Percentiles rank a stretch among this genome's conserved stretches.
phyloP scores from a whole-genome alignment of 169 alveolate species.

The Cryptosporidium ryanae region DNA sequence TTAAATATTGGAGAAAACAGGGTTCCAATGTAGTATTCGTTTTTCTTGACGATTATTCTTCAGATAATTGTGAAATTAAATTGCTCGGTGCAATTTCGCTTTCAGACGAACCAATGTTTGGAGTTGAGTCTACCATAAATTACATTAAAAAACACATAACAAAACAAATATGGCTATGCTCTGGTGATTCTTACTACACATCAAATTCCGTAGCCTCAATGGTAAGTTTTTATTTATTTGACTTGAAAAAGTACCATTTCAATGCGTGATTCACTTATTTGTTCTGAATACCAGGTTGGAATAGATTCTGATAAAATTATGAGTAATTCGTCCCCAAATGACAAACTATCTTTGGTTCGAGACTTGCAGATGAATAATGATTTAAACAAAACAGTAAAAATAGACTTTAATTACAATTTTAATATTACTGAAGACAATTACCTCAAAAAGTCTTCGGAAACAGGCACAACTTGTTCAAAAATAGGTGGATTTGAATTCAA shows the following conservation, averaged over 20 bases:
- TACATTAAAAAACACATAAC: constrained; percentile 26
- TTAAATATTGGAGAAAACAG: constrained; percentile 49
- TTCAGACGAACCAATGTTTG: constrained; percentile 68
- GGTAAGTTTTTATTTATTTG: constrained; percentile 57
- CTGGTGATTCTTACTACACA: constrained; percentile 68
- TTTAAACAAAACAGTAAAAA: constrained; percentile 14
- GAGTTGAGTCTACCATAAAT: constrained; percentile 31
- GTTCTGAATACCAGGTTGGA: constrained; percentile 28
- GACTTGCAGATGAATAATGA: constrained; percentile 43
- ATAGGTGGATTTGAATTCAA: not conserved
- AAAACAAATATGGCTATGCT: constrained; percentile 54
- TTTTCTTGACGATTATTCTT: constrained; percentile 4
- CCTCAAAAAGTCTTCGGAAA: not conserved
- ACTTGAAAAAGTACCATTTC: not conserved
- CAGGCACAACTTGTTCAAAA: not conserved
- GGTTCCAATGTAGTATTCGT: constrained; percentile 51
- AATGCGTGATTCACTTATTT: not conserved
- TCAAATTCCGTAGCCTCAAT: constrained; percentile 53
- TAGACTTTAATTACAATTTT: constrained; percentile 5
- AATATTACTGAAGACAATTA: not conserved
- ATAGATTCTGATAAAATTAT: constrained; percentile 53
- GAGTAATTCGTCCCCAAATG: constrained; percentile 65
- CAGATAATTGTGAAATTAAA: not conserved
- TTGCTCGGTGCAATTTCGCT: constrained; percentile 53
- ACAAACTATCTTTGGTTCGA: constrained; percentile 30